Conservation (phyloP, 2,329 filamentous ascomycete species). For the Fusarium protoensiforme region DNA sequence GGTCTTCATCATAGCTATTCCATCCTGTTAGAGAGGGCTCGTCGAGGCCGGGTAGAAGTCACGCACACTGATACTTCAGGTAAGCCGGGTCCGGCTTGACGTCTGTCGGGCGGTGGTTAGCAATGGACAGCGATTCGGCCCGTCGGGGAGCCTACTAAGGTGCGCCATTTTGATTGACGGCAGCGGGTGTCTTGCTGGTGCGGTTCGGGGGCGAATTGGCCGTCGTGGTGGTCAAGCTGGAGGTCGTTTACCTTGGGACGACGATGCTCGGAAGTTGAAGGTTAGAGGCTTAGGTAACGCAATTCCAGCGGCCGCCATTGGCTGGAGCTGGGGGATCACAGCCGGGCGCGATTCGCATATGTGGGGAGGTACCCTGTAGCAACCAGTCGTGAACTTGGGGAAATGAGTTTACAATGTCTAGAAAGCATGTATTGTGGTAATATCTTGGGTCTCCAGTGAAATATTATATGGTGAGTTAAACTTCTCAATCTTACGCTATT, state of each 20-base stretch:
- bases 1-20: slow-evolving; percentile 81
- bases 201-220: slow-evolving; percentile 37
- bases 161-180: slow-evolving; percentile 51
- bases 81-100: slow-evolving; percentile 56
- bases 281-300: slow-evolving; percentile 34
- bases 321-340: neutral
- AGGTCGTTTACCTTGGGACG: slow-evolving; percentile 22
- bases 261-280: slow-evolving; percentile 31
- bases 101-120: slow-evolving; percentile 47
- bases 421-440: neutral
- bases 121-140: neutral
- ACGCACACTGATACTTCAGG: slow-evolving; percentile 54
- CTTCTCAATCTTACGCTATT: neutral
- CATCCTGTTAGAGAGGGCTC: slow-evolving; percentile 36
- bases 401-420: neutral
- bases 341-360: neutral
- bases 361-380: slow-evolving; percentile 28
- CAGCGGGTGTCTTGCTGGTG: slow-evolving; percentile 37
- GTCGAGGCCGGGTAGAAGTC: slow-evolving; percentile 35
- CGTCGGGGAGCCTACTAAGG: slow-evolving; percentile 46
- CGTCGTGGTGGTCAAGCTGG: slow-evolving; percentile 39
- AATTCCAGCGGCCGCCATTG: slow-evolving; percentile 30
- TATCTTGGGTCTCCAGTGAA: neutral
- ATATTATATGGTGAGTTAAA: neutral
- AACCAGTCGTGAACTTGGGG: neutral